Evolutionary conservation across 257 asterid species (phyloP), one percentile per base, ranked within the genome.

Genomic region (Euphrasia confusa): DNA sequence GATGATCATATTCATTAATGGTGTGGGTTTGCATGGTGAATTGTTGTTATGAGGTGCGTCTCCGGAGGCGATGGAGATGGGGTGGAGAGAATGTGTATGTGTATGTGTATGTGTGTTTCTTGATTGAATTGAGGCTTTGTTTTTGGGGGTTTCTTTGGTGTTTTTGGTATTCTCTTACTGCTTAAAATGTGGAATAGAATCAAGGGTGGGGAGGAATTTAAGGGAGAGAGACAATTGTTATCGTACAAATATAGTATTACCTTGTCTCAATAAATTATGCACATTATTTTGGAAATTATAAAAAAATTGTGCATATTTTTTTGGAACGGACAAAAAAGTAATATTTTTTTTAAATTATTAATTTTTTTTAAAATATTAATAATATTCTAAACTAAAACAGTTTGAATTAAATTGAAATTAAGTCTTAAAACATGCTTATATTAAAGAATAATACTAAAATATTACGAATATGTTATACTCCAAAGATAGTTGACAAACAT

Each of bases 41-140:
- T 67, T 75, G 74, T 21, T 81, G 60, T 21, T 81, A 63, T 71
- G 42, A 58, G 65, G 72, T 82, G 95, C 96, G 88, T 78, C 80
- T 80, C 91, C 95, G 92, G 77, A 76, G 94, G 54, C 52, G 52
- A 47, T 47, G 53, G 53, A 47, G 94, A 80, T 60, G 61, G 66
- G 62, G 35, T 11, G 53, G n/a, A 45, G 66, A 58, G 52, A 33
- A 30, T 21, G 26, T 64, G 59, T 66, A 9, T 69, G 24, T 62
- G 80, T 76, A n/a, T n/a, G n/a, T n/a, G n/a, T n/a, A n/a, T 66
- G 24, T 69, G 24, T 62, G 80, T 76, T 71, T 71, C 33, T 74
- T 72, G 82, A 80, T 77, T 77, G 75, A 77, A 80, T 77, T 72
- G 70, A 39, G 80, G 69, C 82, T 74, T 69, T 17, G 55, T 77